Evolutionary conservation across 805 yeast species (phyloP), one percentile per base, ranked within the genome.

Genomic region (Saccharomycopsis sp.): DNA sequence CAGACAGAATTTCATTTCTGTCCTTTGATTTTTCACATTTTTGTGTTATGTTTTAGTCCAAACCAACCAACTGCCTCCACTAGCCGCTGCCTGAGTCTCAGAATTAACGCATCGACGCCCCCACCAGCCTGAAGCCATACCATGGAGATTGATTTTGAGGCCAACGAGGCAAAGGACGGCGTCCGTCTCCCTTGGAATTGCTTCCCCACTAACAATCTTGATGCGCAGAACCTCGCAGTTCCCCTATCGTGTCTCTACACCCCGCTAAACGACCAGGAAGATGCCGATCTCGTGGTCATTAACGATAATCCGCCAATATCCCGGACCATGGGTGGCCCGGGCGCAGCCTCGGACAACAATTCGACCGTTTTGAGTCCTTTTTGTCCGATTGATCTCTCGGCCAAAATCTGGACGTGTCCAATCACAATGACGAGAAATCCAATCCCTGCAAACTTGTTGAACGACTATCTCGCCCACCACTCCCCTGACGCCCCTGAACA

Each of bases 141-240:
- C 24, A 51, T 37, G 23, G 54, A 51, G n/a, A 54, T 57, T 20
- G 83, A 82, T 68, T 79, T 82, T 66, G 84, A 82, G 68, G 83
- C 79, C 64, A 75, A 73, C 63, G 86, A 82, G 70, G 85, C 81
- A 65, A 71, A 71, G 55, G 85, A 82, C 66, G 88, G 88, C 56
- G 81, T 84, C 54, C 79, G 88, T 58, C 85, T 87, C 74, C 82
- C 87, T 65, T 87, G 92, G 92, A 85, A 87, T 70, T 64, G 81
- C n/a, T 79, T 82, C 61, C 87, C 87, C 5, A 76, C 80, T 23
- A 78, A 85, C 50, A 77, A 81, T 64, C 74, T 73, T 34, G 86
- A 82, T 64, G 80, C 82, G 4, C 79, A 79, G 60, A 79, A 79
- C 61, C 77, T 80, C 66, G 80, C 82, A 9, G 76, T 82, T 24